phyloP scores from a whole-genome alignment of 139 green algal species.

The Coelastrella sp. region DNA sequence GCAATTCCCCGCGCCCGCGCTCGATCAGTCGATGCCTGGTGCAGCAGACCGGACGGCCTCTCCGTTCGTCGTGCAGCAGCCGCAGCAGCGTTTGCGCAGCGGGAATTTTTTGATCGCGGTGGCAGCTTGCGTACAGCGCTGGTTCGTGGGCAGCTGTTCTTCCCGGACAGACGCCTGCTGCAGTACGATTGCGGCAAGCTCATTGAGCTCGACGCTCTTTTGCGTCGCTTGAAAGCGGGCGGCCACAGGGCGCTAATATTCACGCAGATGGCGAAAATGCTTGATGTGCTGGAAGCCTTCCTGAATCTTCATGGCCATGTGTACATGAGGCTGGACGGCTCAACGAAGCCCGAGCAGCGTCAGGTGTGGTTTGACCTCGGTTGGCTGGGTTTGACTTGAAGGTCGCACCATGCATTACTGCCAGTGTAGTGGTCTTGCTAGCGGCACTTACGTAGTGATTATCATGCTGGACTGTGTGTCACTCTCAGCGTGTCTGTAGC shows the following conservation, averaged over 20 bases:
- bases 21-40: conserved; percentile 63
- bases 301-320: conserved; percentile 95
- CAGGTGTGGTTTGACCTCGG: conserved; percentile 60
- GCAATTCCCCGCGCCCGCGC: conserved; percentile 87
- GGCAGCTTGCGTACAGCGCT: conserved; percentile 79
- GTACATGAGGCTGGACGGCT: conserved; percentile 97
- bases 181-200: conserved; percentile 98
- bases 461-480: too few species aligned
- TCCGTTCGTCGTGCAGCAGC: conserved; percentile 47
- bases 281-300: conserved; percentile 98
- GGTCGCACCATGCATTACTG: too few species aligned
- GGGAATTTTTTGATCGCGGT: conserved; percentile 8
- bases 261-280: conserved; percentile 97
- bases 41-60: conserved; percentile 56
- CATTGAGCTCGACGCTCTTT: conserved; percentile 87
- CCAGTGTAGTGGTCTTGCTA: too few species aligned
- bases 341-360: conserved; percentile 96
- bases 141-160: conserved; percentile 93
- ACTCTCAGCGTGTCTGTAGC: too few species aligned
- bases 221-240: conserved; percentile 83
- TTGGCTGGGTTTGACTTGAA: not conserved
- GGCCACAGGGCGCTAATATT: conserved; percentile 97
- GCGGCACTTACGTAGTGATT: too few species aligned
- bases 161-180: conserved; percentile 94
- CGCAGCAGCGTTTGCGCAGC: not conserved